A percentile compares a stretch with the other conserved stretches of the same genome.
Conservation (phyloP, 768 basidiomycete genomes). For the Mycena filopes region DNA sequence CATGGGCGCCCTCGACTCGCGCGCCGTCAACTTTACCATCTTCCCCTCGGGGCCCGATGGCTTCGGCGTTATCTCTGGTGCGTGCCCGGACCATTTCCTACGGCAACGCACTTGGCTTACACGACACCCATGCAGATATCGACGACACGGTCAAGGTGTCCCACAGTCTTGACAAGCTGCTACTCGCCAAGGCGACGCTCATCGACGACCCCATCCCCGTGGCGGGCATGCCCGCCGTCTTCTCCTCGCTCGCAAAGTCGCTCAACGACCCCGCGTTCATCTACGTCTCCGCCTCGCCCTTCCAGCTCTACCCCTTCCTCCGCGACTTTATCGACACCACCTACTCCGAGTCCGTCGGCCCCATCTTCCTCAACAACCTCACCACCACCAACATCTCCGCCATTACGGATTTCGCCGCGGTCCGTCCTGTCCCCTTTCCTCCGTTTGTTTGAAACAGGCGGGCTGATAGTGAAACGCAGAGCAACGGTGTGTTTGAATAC, state of each 20-base stretch:
- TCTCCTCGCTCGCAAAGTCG: conserved; percentile 46
- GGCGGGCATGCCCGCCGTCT: conserved; percentile 59
- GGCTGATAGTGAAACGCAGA: not conserved
- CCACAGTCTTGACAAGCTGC: conserved; percentile 47
- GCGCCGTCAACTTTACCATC: conserved; percentile 42
- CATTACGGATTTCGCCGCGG: conserved; percentile 41
- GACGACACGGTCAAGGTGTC: conserved; percentile 58
- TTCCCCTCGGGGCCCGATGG: conserved; percentile 50
- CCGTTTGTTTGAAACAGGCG: not conserved
- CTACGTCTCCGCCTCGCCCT: conserved; percentile 56
- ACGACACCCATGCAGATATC: conserved; percentile 45
- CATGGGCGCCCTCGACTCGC: conserved; percentile 33
- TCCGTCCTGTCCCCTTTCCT: not conserved
- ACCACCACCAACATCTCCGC: conserved; percentile 45
- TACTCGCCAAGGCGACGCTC: conserved; percentile 50
- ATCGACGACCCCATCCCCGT: conserved; percentile 53
- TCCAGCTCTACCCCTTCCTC: conserved; percentile 59
- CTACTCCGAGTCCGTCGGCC: conserved; percentile 49
- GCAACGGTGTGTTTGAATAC: conserved; percentile 44
- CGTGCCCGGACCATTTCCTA: conserved; percentile 11
- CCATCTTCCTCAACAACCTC: conserved; percentile 51
- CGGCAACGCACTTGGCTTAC: not conserved
- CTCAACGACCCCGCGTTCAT: conserved; percentile 53
- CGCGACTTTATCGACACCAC: conserved; percentile 49
- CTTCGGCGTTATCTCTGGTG: conserved; percentile 57